phyloP scores from a whole-genome alignment of 1,139 yeast genomes.

The Saccharomycopsis crataegensis region DNA sequence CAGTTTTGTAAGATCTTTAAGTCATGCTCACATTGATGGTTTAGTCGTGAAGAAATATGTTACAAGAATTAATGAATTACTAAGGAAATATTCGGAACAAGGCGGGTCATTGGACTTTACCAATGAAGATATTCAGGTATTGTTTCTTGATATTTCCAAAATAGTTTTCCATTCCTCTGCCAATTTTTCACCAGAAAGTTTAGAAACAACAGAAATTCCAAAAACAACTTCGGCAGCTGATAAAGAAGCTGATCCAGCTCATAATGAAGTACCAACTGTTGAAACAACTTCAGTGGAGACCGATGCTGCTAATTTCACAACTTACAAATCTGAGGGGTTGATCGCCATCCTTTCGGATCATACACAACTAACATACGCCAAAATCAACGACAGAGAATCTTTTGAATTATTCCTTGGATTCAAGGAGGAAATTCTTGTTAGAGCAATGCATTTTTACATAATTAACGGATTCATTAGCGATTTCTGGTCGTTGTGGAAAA shows the following conservation, averaged over 20 bases:
- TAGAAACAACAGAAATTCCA: neutral
- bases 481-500: constrained; percentile 15
- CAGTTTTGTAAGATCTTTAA: neutral
- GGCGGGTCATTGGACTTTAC: constrained; percentile 6
- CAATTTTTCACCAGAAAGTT: neutral
- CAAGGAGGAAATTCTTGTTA: constrained; percentile 9
- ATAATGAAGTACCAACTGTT: neutral
- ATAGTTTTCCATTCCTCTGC: neutral
- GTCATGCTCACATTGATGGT: neutral
- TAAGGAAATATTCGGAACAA: constrained; percentile 4
- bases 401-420: neutral
- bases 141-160: neutral
- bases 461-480: neutral
- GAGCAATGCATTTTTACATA: neutral
- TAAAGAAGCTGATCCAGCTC: neutral
- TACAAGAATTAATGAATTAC: constrained; percentile 1
- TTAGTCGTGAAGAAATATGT: neutral
- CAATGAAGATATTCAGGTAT: neutral
- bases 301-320: neutral
- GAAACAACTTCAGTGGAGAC: constrained; percentile 1
- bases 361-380: neutral
- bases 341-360: neutral
- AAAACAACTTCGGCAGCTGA: neutral
- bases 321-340: neutral
- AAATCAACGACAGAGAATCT: neutral